Evolutionary conservation across 345 rosid species (phyloP).

Genomic region (Citropsis articulata): DNA sequence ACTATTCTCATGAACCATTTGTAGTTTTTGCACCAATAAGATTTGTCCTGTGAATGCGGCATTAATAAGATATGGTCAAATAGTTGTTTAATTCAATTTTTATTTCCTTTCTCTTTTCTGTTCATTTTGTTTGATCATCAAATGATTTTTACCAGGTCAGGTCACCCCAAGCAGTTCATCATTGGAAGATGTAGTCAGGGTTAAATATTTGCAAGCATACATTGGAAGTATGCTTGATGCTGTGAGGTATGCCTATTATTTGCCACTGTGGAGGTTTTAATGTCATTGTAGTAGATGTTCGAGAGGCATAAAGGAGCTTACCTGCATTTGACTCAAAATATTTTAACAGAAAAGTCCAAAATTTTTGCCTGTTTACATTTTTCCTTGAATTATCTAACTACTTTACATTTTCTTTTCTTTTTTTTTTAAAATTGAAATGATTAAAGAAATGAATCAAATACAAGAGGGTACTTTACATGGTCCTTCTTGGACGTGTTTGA

Average conservation of each 20-base stretch:
- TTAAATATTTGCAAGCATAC: conserved; percentile 28
- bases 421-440: not conserved
- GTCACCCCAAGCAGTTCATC: conserved; percentile 15
- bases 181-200: conserved; percentile 37
- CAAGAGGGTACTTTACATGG: conserved; percentile 54
- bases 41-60: not conserved
- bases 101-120: not conserved
- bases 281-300: not conserved
- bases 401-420: not conserved
- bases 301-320: not conserved
- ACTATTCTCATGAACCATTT: too few relatives aligned
- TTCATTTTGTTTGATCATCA: not conserved
- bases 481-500: conserved; percentile 44
- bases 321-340: not conserved
- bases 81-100: not conserved
- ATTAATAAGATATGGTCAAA: not conserved
- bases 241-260: conserved; percentile 25
- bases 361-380: not conserved
- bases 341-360: not conserved
- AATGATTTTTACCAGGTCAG: conserved; percentile 25
- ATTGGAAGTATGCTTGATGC: conserved; percentile 42
- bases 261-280: not conserved
- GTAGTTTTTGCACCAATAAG: too few relatives aligned
- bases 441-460: conserved; percentile 44
- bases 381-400: not conserved